A percentile compares a stretch with the other conserved stretches of the same genome.
Conservation (phyloP, 257 asterid genomes). For the Prunella vulgaris region DNA sequence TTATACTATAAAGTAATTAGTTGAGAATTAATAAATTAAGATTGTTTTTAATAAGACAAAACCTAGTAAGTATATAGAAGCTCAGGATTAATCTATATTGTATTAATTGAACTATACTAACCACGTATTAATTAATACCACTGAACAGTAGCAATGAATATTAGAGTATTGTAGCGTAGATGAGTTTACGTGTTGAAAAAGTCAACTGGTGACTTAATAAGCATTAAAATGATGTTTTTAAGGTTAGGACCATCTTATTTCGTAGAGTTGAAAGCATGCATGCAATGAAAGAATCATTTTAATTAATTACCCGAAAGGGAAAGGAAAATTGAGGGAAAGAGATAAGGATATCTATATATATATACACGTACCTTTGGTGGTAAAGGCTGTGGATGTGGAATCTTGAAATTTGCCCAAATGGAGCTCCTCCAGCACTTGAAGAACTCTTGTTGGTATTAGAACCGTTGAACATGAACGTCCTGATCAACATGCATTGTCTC, state of each 20-base stretch:
- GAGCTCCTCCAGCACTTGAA: constrained; percentile 61
- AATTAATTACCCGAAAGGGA: neutral
- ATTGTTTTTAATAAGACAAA: too few relatives aligned
- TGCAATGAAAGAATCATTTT: too few relatives aligned
- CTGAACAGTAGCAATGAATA: too few relatives aligned
- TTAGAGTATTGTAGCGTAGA: too few relatives aligned
- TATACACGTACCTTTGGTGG: too few relatives aligned
- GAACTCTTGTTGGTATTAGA: constrained; percentile 74
- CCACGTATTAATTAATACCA: too few relatives aligned
- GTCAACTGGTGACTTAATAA: neutral
- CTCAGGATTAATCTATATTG: too few relatives aligned
- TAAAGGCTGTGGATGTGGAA: constrained; percentile 37
- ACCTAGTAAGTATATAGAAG: too few relatives aligned
- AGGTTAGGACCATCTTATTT: constrained; percentile 20
- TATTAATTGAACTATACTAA: too few relatives aligned
- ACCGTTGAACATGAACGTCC: constrained; percentile 68
- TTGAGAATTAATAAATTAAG: too few relatives aligned
- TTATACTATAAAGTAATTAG: too few relatives aligned
- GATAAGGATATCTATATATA: constrained; percentile 25
- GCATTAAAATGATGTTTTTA: neutral
- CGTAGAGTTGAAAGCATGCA: neutral
- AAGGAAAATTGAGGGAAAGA: neutral
- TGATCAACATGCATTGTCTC: neutral
- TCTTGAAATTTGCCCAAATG: constrained; percentile 37
- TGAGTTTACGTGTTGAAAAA: neutral